Evolutionary conservation across 1,139 yeast species (phyloP).

Genomic region (Suhomyces choctaworum): DNA sequence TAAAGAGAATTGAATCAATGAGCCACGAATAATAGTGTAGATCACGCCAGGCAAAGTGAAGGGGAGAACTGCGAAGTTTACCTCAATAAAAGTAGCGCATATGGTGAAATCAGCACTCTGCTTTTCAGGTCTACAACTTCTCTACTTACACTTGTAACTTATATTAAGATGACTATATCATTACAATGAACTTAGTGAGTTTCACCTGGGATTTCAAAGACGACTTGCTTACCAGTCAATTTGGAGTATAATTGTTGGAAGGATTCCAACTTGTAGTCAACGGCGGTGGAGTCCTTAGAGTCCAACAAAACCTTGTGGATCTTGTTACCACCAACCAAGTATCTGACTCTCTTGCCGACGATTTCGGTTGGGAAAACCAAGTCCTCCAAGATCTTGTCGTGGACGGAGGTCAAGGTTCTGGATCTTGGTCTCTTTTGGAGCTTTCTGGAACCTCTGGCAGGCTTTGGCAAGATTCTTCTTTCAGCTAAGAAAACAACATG

Average conservation of each 20-base stretch:
- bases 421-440: constrained; percentile 99
- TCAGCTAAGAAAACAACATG: constrained; percentile 99
- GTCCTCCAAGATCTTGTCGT: constrained; percentile 98
- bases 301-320: constrained; percentile 97
- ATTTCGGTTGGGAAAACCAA: constrained; percentile 99
- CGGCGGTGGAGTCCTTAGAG: constrained; percentile 96
- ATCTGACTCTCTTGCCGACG: constrained; percentile 98
- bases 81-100: too few relatives aligned
- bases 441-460: constrained; percentile 86
- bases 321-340: constrained; percentile 98
- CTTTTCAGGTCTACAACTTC: neutral
- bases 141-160: constrained; percentile 7
- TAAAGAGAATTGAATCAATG: too few relatives aligned
- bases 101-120: too few relatives aligned
- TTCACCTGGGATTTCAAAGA: constrained; percentile 90
- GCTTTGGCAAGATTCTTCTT: constrained; percentile 99
- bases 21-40: too few relatives aligned
- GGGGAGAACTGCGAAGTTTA: too few relatives aligned
- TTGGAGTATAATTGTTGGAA: constrained; percentile 98
- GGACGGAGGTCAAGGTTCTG: constrained; percentile 98
- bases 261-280: constrained; percentile 98
- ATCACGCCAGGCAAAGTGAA: too few relatives aligned
- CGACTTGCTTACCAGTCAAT: constrained; percentile 99
- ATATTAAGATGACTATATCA: constrained; percentile 11
- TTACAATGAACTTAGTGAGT: constrained; percentile 34